Base-by-base conservation (phyloP, 73 alveolate genomes). In the Paramecium tetraurelia region DNA sequence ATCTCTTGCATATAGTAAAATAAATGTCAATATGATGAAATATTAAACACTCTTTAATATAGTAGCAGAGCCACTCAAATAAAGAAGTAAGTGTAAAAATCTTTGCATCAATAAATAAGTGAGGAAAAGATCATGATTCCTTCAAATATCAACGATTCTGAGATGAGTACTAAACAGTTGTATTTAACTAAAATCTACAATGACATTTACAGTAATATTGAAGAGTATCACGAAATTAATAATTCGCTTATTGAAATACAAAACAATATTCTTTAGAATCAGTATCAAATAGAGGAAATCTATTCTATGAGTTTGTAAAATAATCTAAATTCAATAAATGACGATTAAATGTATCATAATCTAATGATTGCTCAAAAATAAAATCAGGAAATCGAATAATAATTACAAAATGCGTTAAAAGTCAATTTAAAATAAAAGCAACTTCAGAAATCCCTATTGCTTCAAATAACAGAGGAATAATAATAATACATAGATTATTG, bases 61-160 rank as follows among this genome's bases (percentile, higher is more conserved):
- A 98, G 99, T 36, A 94, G 97, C 68, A 90, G 99, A 87, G 99
- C 99, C 3, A 98, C 96, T 75, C 93, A 95, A 85, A 97, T 98
- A 18, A 97, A 98, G 87, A 96, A 97, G 44, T 92, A 85, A 29
- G 95, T 95, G 4, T 95, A 93, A 71, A 96, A 96, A 43, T 75
- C 87, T 35, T 38, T 75, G 40, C 58, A 35, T 75, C 5, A 33
- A 21, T 41, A 38, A 38, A 41, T 35, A 35, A 35, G 12, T 75
- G 87, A 75, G 10, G 58, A 38, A 14, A 41, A 75, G 40, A 36
- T 38, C 38, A 9, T 22, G 2, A 38, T 35, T 5, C 36, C 36
- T 12, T 18, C 68, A 10, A 75, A 38, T 2, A n/a, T 38, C 1
- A 41, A 29, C 38, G 87, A 35, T 4, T 24, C 38, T 35, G 58